Base-by-base conservation (phyloP, 345 rosid genomes). In the Adansonia digitata region DNA sequence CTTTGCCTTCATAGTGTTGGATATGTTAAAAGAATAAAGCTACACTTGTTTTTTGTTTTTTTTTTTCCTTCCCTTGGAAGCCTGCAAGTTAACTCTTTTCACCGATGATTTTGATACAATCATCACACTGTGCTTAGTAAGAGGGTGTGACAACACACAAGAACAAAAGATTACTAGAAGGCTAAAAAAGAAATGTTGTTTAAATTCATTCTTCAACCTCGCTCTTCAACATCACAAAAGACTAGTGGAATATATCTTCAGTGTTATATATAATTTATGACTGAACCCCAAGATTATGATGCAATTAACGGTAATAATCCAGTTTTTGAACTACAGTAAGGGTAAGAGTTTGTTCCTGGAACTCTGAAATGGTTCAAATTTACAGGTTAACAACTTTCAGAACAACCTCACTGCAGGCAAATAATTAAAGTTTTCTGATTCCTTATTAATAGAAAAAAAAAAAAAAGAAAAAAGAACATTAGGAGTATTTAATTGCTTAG, bases 401-500 rank as follows among this genome's bases (percentile, higher is more conserved):
- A 43, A 43, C 11, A 7, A 9, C 45, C 14, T 11, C 15, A 11
- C 15, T 43, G 15, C 15, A 1, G 12, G 10, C 8, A 52, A n/a
- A n/a, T 86, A 90, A 92, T 87, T 93, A 89, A 86, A 90, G 91
- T 90, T 91, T 88, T 84, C 79, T 86, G 91, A 85, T 90, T 90
- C 88, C 92, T n/a, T n/a, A n/a, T n/a, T n/a, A n/a, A n/a, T n/a
- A n/a, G n/a, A n/a, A n/a, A n/a, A n/a, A n/a, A n/a, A n/a, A n/a
- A n/a, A n/a, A n/a, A n/a, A n/a, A n/a, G n/a, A n/a, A n/a, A n/a
- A n/a, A n/a, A n/a, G n/a, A n/a, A n/a, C n/a, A n/a, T n/a, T n/a
- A n/a, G n/a, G n/a, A n/a, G n/a, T n/a, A n/a, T n/a, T n/a, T n/a
- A n/a, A n/a, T n/a, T n/a, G n/a, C n/a, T n/a, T n/a, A n/a, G n/a